Conservation (phyloP, 2,329 filamentous ascomycete genomes). For the Fusarium gaditjirri region DNA sequence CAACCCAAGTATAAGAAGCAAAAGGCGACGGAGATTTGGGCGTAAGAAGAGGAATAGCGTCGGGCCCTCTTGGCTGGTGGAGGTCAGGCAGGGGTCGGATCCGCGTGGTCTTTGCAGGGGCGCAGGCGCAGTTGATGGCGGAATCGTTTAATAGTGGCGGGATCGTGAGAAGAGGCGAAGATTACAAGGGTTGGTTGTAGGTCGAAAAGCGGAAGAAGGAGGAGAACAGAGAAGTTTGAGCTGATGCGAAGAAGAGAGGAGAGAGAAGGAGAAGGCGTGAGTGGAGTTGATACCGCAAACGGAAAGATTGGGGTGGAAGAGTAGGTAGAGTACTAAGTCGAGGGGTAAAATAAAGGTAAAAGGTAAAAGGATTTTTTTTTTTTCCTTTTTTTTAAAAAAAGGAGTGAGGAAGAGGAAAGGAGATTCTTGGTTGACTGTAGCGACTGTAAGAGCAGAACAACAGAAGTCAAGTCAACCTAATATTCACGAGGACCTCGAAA, state of each 20-base stretch:
- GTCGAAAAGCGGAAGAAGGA: not conserved
- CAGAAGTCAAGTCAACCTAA: not conserved
- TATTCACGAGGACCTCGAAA: conserved; percentile 16
- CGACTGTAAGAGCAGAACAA: not conserved
- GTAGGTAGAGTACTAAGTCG: not conserved
- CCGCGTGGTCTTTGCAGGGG: conserved; percentile 34
- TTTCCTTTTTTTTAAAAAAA: not conserved
- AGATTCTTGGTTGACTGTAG: conserved; percentile 11
- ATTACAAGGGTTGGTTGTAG: not conserved
- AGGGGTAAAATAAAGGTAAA: not conserved
- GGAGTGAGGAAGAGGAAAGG: conserved; percentile 5
- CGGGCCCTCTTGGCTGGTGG: conserved; percentile 35
- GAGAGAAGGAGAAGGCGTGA: conserved; percentile 2
- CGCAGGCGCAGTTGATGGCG: conserved; percentile 26
- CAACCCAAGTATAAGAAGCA: conserved; percentile 29
- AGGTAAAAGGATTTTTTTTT: not conserved
- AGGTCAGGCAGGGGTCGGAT: conserved; percentile 38
- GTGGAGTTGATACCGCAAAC: conserved; percentile 15
- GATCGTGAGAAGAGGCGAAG: conserved; percentile 12
- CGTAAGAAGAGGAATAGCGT: conserved; percentile 38
- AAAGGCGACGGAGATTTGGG: conserved; percentile 31
- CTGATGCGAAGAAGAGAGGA: not conserved
- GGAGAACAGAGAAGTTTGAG: conserved; percentile 1
- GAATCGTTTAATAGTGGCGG: conserved; percentile 24
- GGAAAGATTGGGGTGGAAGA: conserved; percentile 20